A percentile compares a stretch with the other conserved stretches of the same genome.
These are phyloP conservation scores for Zasmidium cellare DNA, from an alignment of 2,329 filamentous ascomycete genomes.

Conservation along the genomic window DNA sequence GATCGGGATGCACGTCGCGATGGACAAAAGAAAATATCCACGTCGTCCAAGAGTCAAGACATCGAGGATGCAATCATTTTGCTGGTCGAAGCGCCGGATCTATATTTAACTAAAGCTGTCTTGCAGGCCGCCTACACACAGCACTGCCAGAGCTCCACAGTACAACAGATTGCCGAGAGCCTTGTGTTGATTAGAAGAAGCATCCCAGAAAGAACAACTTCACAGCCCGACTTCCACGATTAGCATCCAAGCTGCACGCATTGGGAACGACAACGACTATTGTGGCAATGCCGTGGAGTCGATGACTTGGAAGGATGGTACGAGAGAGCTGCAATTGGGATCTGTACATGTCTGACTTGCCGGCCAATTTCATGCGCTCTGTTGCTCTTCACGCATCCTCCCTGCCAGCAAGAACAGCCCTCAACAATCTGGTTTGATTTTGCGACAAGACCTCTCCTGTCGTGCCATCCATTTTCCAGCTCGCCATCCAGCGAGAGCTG, in stretches of 20 bases:
- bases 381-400: too few relatives aligned
- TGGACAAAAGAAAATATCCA: neutral
- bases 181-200: neutral
- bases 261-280: neutral
- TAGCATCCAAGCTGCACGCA: neutral
- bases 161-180: neutral
- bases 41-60: neutral
- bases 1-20: neutral
- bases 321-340: neutral
- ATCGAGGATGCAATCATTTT: neutral
- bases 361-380: neutral
- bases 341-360: neutral
- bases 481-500: neutral
- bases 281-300: neutral
- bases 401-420: too few relatives aligned
- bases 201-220: neutral
- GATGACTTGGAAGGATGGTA: neutral
- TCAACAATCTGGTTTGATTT: too few relatives aligned
- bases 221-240: neutral
- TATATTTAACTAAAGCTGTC: neutral
- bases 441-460: too few relatives aligned
- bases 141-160: neutral
- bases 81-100: neutral
- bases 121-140: neutral
- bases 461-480: neutral